Evolutionary conservation across 352 stramenopile genomes (phyloP), one percentile per base, ranked within the genome.

Genomic region (Albugo laibachii): DNA sequence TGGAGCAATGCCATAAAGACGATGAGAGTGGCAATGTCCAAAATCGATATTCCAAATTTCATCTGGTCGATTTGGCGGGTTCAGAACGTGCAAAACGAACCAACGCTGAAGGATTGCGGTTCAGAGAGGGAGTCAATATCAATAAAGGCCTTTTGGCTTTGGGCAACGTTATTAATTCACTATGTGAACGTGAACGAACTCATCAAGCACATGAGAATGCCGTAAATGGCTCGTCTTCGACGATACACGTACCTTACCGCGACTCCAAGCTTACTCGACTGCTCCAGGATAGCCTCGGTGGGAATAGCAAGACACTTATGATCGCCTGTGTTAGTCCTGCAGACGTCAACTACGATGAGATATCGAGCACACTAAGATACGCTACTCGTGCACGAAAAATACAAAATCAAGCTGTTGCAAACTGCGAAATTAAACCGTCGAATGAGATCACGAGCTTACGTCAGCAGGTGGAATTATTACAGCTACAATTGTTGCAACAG

Each of bases 331-430:
- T 85, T 36, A 92, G 71, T 41, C 80, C 83, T 0, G 74, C 82
- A 0, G 66, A 83, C 24, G 47, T 83, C 6, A 92, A 93, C 48
- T 78, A 80, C 41, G 71, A 87, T 54, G 96, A 99, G 59, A 98
- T 94, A 0, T 65, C 95, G 11, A 97, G 83, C 27, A 99, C 95
- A 44, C 66, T 99, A 14, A 76, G 94, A 14, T 88, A 84, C 52
- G 93, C 94, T 1, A 93, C 94, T 45, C 82, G 95, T 16, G 91
- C 96, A 5, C 97, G 97, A 41, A 97, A 97, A 48, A 98, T 99
- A 56, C 92, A 98, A 55, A 98, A 98, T 62, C 82, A 87, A 50
- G 91, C 95, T 0, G 76, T 96, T 47, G 84, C 98, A 35, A 98
- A 98, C 61, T 86, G 97, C 53, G 89, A 97, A 51, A 66, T 84